phyloP scores from a whole-genome alignment of 2,329 filamentous ascomycete species.

The Fusarium metavorans region DNA sequence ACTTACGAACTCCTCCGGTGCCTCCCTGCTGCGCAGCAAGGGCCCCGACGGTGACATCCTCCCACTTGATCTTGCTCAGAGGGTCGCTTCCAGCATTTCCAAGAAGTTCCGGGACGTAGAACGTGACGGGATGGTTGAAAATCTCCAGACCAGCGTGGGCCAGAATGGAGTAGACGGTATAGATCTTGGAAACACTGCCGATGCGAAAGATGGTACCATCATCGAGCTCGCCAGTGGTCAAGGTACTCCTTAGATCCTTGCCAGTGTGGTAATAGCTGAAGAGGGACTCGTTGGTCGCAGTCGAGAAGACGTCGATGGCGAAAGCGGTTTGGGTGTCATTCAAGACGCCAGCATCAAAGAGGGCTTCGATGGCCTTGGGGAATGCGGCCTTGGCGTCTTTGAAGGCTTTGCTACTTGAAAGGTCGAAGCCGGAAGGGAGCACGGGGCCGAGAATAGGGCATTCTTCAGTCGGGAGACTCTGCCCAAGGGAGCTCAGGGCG shows the following conservation, averaged over 20 bases:
- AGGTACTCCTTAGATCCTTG: not conserved
- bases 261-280: conserved; percentile 30
- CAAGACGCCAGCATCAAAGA: not conserved
- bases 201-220: conserved; percentile 43
- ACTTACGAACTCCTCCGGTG: conserved; percentile 15
- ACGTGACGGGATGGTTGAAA: conserved; percentile 43
- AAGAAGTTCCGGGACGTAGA: conserved; percentile 43
- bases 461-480: not conserved
- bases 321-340: conserved; percentile 5
- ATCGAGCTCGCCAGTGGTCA: conserved; percentile 26
- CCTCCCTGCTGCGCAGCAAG: conserved; percentile 39
- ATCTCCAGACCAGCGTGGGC: conserved; percentile 31
- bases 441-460: not conserved
- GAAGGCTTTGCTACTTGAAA: not conserved
- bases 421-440: not conserved
- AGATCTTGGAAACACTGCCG: conserved; percentile 45
- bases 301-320: conserved; percentile 34
- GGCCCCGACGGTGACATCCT: conserved; percentile 37
- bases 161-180: conserved; percentile 45
- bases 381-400: not conserved
- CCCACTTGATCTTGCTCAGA: conserved; percentile 25
- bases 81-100: conserved; percentile 4
- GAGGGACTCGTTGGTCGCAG: conserved; percentile 30
- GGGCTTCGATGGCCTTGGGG: not conserved
- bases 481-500: not conserved